Conservation (phyloP, 2,329 filamentous ascomycete species). For the Catunica adiposa region DNA sequence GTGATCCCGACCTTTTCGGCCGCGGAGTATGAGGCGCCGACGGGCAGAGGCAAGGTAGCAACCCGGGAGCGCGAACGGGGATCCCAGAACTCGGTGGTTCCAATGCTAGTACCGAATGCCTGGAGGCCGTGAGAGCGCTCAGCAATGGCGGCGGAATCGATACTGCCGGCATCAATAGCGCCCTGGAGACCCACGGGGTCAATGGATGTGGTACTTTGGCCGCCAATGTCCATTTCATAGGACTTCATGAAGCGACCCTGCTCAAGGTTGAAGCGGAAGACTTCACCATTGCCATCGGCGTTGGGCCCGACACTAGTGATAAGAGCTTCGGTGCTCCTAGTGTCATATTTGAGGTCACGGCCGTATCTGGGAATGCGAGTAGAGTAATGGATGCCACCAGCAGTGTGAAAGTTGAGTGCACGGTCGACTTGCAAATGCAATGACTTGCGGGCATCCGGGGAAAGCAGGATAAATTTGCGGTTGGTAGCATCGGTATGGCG, state of each 20-base stretch:
- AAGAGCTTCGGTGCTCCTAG: slow-evolving; percentile 65
- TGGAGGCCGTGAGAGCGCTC: slow-evolving; percentile 78
- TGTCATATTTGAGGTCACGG: slow-evolving; percentile 73
- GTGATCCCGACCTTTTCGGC: slow-evolving; percentile 60
- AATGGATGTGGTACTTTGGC: slow-evolving; percentile 31
- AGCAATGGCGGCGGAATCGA: slow-evolving; percentile 76
- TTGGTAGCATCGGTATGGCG: slow-evolving; percentile 87
- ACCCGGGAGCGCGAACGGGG: slow-evolving; percentile 67
- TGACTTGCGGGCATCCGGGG: slow-evolving; percentile 83
- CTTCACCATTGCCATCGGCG: slow-evolving; percentile 71
- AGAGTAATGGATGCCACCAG: slow-evolving; percentile 71
- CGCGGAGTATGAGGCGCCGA: slow-evolving; percentile 21
- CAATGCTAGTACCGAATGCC: slow-evolving; percentile 83
- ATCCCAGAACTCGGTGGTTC: slow-evolving; percentile 97
- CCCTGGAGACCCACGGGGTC: slow-evolving; percentile 67
- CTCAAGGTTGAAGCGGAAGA: slow-evolving; percentile 84
- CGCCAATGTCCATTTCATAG: slow-evolving; percentile 79
- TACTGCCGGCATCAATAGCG: slow-evolving; percentile 66
- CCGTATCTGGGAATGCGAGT: slow-evolving; percentile 88
- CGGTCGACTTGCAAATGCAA: slow-evolving; percentile 86
- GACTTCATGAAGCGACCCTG: slow-evolving; percentile 85
- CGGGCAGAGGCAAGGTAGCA: slow-evolving; percentile 41
- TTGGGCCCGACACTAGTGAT: slow-evolving; percentile 80
- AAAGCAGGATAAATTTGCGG: slow-evolving; percentile 76
- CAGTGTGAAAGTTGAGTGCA: slow-evolving; percentile 82